Evolutionary conservation across 2,329 filamentous ascomycete species (phyloP).

Genomic region (Laburnicola sp.): DNA sequence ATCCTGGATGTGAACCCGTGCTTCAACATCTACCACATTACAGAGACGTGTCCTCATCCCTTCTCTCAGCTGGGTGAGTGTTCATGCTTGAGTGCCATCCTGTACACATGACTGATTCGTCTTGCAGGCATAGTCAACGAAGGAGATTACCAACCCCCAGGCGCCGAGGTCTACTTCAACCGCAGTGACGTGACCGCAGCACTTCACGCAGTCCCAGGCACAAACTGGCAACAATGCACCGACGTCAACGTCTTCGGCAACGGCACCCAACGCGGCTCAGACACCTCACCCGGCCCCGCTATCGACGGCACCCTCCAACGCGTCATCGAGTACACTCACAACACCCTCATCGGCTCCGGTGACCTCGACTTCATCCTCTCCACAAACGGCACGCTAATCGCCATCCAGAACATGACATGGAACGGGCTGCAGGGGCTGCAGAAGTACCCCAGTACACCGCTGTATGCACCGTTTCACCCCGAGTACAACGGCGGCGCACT

Average conservation of each 20-base stretch:
- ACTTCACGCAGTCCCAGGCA: constrained; percentile 51
- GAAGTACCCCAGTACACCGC: constrained; percentile 44
- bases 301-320: constrained; percentile 49
- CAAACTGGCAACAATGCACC: constrained; percentile 50
- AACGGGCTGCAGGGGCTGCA: constrained; percentile 54
- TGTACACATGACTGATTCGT: too few species aligned
- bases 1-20: constrained; percentile 52
- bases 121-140: constrained; percentile 45
- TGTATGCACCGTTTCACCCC: constrained; percentile 52
- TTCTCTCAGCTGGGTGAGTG: constrained; percentile 44
- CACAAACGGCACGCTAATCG: constrained; percentile 57
- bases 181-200: constrained; percentile 56
- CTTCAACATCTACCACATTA: constrained; percentile 56
- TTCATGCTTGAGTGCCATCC: too few species aligned
- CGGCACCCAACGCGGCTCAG: constrained; percentile 30
- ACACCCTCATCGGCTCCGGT: constrained; percentile 55
- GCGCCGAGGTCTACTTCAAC: constrained; percentile 54
- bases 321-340: constrained; percentile 57
- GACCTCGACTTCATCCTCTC: constrained; percentile 55
- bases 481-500: constrained; percentile 46
- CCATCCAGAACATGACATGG: constrained; percentile 60
- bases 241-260: constrained; percentile 49
- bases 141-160: constrained; percentile 47
- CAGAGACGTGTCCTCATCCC: constrained; percentile 50
- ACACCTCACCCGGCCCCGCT: constrained; percentile 46